Conservation (phyloP, 2,329 filamentous ascomycete genomes). For the Fusarium graminum region DNA sequence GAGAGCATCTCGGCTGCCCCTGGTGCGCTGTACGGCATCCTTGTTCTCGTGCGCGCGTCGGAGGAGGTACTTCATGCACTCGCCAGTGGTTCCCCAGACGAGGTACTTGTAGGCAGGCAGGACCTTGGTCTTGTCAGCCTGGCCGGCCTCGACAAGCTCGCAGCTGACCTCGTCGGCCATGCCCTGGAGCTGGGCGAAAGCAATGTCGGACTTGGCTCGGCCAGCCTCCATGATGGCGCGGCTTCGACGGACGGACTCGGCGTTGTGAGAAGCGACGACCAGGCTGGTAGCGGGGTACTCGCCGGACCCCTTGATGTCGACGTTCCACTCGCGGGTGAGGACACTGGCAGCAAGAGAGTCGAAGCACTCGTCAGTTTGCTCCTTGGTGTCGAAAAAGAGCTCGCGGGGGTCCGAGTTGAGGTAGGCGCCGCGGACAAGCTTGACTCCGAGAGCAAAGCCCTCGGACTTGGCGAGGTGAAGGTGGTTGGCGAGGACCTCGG, state of each 20-base stretch:
- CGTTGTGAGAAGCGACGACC: slow-evolving; percentile 87
- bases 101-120: slow-evolving; percentile 78
- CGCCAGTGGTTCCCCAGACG: slow-evolving; percentile 77
- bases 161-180: slow-evolving; percentile 96
- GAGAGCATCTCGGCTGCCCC: slow-evolving; percentile 72
- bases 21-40: slow-evolving; percentile 75
- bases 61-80: slow-evolving; percentile 88
- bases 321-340: slow-evolving; percentile 66
- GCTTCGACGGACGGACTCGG: slow-evolving; percentile 73
- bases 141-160: slow-evolving; percentile 62
- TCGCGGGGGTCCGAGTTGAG: slow-evolving; percentile 76
- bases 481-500: slow-evolving; percentile 69
- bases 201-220: slow-evolving; percentile 56
- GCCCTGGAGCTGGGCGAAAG: slow-evolving; percentile 81
- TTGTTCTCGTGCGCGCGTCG: slow-evolving; percentile 75
- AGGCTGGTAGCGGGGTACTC: slow-evolving; percentile 71
- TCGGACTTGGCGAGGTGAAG: slow-evolving; percentile 69
- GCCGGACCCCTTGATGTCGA: slow-evolving; percentile 53
- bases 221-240: slow-evolving; percentile 64
- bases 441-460: slow-evolving; percentile 77
- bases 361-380: slow-evolving; percentile 78
- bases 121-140: slow-evolving; percentile 47
- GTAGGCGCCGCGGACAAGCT: slow-evolving; percentile 82
- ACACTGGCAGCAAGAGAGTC: slow-evolving; percentile 77
- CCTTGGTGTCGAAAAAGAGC: slow-evolving; percentile 79